These are phyloP conservation scores for Nyssa sinensis DNA, from an alignment of 148 eudicot species.

Conservation along the genomic window DNA sequence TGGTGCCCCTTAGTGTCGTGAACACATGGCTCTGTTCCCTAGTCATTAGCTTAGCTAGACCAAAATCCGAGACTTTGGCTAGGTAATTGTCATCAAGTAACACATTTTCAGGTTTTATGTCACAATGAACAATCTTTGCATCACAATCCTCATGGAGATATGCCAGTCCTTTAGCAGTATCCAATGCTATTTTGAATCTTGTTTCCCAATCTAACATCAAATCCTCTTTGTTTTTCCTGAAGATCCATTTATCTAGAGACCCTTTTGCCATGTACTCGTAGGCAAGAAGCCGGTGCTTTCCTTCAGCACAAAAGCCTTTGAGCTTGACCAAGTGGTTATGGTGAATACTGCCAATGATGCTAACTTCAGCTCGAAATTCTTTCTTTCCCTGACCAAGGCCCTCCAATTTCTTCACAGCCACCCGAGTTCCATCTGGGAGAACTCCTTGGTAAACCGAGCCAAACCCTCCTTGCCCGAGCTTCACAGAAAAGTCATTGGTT, in stretches of 20 bases:
- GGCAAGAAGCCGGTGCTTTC: slow-evolving; percentile 77
- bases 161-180: slow-evolving; percentile 89
- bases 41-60: slow-evolving; percentile 89
- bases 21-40: slow-evolving; percentile 92
- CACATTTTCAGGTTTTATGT: slow-evolving; percentile 93
- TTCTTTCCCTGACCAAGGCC: slow-evolving; percentile 94
- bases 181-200: slow-evolving; percentile 76
- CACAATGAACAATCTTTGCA: slow-evolving; percentile 87
- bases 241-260: slow-evolving; percentile 90
- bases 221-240: slow-evolving; percentile 48
- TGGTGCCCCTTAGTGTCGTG: slow-evolving; percentile 87
- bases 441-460: slow-evolving; percentile 87
- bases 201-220: slow-evolving; percentile 79
- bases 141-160: slow-evolving; percentile 97
- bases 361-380: slow-evolving; percentile 94
- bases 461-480: slow-evolving; percentile 97
- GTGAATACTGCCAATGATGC: slow-evolving; percentile 94
- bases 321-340: slow-evolving; percentile 82
- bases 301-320: slow-evolving; percentile 88
- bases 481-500: slow-evolving; percentile 57
- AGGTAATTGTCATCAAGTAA: slow-evolving; percentile 74
- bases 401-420: slow-evolving; percentile 89
- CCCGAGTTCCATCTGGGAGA: slow-evolving; percentile 58
- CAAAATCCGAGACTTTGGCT: slow-evolving; percentile 95
- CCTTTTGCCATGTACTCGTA: slow-evolving; percentile 91